Conservation (phyloP, 805 yeast species). For the Ogataea pini region DNA sequence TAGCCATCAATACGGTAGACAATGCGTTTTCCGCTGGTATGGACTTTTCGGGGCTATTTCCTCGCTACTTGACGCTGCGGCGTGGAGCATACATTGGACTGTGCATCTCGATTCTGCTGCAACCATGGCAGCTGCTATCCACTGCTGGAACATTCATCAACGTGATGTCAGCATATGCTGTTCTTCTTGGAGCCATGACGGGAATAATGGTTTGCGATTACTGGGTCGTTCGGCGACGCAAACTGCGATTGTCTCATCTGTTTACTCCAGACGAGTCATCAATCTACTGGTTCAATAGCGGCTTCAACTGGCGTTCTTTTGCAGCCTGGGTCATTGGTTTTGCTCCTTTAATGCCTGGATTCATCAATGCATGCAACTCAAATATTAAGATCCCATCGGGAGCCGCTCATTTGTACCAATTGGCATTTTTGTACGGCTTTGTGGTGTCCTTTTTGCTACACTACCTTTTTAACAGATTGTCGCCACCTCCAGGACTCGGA, state of each 20-base stretch:
- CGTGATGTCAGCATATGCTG: conserved; percentile 21
- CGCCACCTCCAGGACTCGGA: conserved; percentile 39
- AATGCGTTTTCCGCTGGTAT: conserved; percentile 49
- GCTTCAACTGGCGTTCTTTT: conserved; percentile 59
- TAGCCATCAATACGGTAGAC: conserved; percentile 41
- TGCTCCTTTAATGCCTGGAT: conserved; percentile 55
- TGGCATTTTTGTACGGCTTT: conserved; percentile 46
- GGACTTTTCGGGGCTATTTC: conserved; percentile 50
- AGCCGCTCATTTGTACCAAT: conserved; percentile 43
- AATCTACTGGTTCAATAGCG: conserved; percentile 59
- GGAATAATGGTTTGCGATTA: conserved; percentile 70
- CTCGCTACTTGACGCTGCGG: conserved; percentile 42
- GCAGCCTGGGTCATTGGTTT: conserved; percentile 43
- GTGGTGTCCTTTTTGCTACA: conserved; percentile 42
- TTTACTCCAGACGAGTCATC: conserved; percentile 45
- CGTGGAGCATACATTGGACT: conserved; percentile 48
- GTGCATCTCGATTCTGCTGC: conserved; percentile 35
- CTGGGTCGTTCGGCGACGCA: conserved; percentile 56
- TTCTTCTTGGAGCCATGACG: conserved; percentile 63
- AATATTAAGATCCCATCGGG: conserved; percentile 39
- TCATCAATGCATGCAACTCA: conserved; percentile 23
- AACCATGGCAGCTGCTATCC: conserved; percentile 44
- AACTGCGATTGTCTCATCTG: conserved; percentile 50
- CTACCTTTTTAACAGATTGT: conserved; percentile 36
- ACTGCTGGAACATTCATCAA: conserved; percentile 36